Conservation (phyloP, 345 rosid species). For the Eucalyptus grandis region DNA sequence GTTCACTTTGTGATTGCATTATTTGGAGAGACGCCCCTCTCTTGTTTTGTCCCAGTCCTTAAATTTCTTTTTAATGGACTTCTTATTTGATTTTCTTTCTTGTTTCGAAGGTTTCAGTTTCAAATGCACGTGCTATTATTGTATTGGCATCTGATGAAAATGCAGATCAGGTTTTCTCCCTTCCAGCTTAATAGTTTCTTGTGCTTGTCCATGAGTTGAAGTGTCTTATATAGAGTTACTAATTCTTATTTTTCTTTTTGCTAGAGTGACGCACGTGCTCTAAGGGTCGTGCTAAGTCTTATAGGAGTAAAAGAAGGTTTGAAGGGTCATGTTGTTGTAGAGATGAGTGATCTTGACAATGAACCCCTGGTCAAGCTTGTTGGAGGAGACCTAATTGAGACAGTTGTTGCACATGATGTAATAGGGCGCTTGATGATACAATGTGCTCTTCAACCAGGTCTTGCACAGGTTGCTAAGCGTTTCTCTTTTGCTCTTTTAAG, state of each 20-base stretch:
- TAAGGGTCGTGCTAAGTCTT: conserved; percentile 86
- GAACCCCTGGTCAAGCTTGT: conserved; percentile 95
- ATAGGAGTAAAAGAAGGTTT: conserved; percentile 81
- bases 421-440: conserved; percentile 96
- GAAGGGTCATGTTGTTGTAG: conserved; percentile 91
- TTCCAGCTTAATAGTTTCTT: background rate
- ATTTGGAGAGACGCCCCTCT: background rate
- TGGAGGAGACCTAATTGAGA: conserved; percentile 86
- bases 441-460: conserved; percentile 88
- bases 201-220: background rate
- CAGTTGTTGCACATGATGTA: conserved; percentile 95
- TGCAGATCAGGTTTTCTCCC: conserved; percentile 74
- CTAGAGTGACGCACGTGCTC: conserved; percentile 91
- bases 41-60: background rate
- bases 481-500: background rate
- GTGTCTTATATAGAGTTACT: background rate
- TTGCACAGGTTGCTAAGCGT: conserved; percentile 56
- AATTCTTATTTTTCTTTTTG: background rate
- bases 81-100: background rate
- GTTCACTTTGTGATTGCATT: background rate
- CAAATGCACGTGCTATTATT: conserved; percentile 81
- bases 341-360: conserved; percentile 94
- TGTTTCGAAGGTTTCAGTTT: conserved; percentile 60
- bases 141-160: conserved; percentile 86
- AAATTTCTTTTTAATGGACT: background rate